Conservation (phyloP, 257 asterid species). For the Nicotiana otophora region DNA sequence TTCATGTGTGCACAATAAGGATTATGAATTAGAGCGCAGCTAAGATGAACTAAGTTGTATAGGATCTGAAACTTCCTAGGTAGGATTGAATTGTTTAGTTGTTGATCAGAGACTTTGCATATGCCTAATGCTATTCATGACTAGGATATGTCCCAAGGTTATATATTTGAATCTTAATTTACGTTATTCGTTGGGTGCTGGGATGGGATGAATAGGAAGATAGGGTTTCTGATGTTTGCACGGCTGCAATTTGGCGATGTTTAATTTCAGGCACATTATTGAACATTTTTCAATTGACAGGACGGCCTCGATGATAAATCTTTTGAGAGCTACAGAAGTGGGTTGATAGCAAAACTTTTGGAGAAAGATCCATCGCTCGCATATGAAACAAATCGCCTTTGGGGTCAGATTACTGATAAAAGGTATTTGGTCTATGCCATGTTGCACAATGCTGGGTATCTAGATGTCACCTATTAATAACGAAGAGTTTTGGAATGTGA, state of each 20-base stretch:
- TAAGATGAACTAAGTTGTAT: background rate
- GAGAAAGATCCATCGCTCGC: conserved; percentile 95
- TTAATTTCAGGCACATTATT: conserved; percentile 10
- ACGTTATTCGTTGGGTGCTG: background rate
- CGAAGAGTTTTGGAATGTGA: background rate
- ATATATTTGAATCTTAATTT: background rate
- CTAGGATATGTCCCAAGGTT: background rate
- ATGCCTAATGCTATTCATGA: background rate
- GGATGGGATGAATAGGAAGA: background rate
- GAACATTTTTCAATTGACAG: conserved; percentile 39
- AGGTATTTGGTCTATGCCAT: conserved; percentile 43
- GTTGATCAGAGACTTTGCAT: background rate
- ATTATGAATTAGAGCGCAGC: background rate
- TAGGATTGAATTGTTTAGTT: background rate
- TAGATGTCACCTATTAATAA: background rate
- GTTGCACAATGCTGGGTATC: background rate
- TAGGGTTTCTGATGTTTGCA: background rate
- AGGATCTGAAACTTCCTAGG: background rate
- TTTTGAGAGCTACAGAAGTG: conserved; percentile 71
- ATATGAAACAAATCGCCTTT: conserved; percentile 72
- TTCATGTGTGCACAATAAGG: background rate
- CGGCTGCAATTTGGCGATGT: background rate
- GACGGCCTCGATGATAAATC: conserved; percentile 60
- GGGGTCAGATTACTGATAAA: conserved; percentile 91
- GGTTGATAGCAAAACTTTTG: conserved; percentile 74